Percentiles rank a stretch among this genome's conserved stretches.
These are phyloP conservation scores for Cercospora sp. DNA, from an alignment of 2,329 filamentous ascomycete genomes.

Conservation along the genomic window DNA sequence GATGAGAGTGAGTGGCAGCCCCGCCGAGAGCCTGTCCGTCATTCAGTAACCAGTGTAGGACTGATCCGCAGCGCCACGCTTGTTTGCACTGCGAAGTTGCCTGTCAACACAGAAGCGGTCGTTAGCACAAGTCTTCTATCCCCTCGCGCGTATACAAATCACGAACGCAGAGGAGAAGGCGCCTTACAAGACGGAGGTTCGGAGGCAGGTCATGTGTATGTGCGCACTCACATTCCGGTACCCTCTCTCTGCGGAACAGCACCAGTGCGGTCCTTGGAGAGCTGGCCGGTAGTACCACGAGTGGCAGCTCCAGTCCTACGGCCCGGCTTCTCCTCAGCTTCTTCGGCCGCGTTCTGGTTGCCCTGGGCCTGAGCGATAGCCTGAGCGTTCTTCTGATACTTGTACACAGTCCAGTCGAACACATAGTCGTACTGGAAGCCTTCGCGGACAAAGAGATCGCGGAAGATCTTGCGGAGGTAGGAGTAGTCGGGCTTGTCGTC, in stretches of 20 bases:
- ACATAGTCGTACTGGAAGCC: slow-evolving; percentile 99
- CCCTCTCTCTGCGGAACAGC: slow-evolving; percentile 79
- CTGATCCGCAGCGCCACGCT: slow-evolving; percentile 52
- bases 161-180: slow-evolving; percentile 78
- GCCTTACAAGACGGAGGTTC: slow-evolving; percentile 68
- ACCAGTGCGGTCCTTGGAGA: slow-evolving; percentile 68
- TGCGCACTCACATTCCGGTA: slow-evolving; percentile 93
- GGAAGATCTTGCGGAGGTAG: slow-evolving; percentile 99
- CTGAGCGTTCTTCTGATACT: slow-evolving; percentile 99
- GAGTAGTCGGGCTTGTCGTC: slow-evolving; percentile 99
- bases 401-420: slow-evolving; percentile 99
- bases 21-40: slow-evolving; percentile 37
- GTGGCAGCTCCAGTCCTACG: slow-evolving; percentile 59
- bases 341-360: slow-evolving; percentile 56
- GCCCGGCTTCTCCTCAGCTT: slow-evolving; percentile 74
- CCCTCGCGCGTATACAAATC: slow-evolving; percentile 70
- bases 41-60: slow-evolving; percentile 53
- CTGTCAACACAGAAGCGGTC: slow-evolving; percentile 42
- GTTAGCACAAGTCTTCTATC: slow-evolving; percentile 53
- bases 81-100: slow-evolving; percentile 53
- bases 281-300: slow-evolving; percentile 59
- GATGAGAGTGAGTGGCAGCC: slow-evolving; percentile 43
- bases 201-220: slow-evolving; percentile 47
- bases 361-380: slow-evolving; percentile 79
- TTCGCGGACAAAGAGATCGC: slow-evolving; percentile 96